Base-by-base conservation (phyloP, 495 filamentous ascomycete genomes). In the Neurospora pannonica region DNA sequence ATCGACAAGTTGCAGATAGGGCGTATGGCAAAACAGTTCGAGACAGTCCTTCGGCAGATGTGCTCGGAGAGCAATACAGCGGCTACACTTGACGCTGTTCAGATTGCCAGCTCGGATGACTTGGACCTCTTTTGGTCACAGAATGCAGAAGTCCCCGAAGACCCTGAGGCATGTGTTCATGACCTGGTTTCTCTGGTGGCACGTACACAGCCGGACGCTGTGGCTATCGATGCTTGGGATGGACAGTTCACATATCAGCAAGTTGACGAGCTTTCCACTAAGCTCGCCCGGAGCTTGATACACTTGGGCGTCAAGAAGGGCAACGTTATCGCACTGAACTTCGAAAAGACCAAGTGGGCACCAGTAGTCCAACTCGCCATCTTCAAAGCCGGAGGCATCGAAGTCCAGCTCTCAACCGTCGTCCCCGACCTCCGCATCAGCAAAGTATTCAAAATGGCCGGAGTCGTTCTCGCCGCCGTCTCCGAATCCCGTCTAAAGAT, bases 381-480 rank as follows among this genome's bases (percentile, higher is more conserved):
- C 21, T 80, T 88, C 8, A 89, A 88, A 75, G 87, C 90, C 8
- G 90, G 90, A 8, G 89, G 86, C n/a, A 87, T 84, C 2, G 88
- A 88, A 74, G 84, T 89, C 0, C 87, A 85, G 0, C 78, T 92
- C 19, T 43, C 42, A 3, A 43, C 42, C 19, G 42, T 17, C 88
- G 91, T 77, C 84, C 87, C n/a, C 80, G 81, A 0, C 85, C 89
- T 71, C 88, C 90, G 1, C 77, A 82, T 48, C 77, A 82, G 17
- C 19, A 43, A 0, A 3, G 3, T 43, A 2, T 43, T 43, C 42
- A 19, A 43, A 43, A 43, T n/a, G 42, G 19, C 42, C 42, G 42
- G 19, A 0, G 42, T 43, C 42, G 42, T 43, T n/a, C 42, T 43
- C 42, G 42, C 42, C 42, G 2, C 0, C 0, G 42, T 43, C 19